These are phyloP conservation scores for Ascochyta lentis DNA, from an alignment of 2,329 filamentous ascomycete genomes.

Conservation along the genomic window DNA sequence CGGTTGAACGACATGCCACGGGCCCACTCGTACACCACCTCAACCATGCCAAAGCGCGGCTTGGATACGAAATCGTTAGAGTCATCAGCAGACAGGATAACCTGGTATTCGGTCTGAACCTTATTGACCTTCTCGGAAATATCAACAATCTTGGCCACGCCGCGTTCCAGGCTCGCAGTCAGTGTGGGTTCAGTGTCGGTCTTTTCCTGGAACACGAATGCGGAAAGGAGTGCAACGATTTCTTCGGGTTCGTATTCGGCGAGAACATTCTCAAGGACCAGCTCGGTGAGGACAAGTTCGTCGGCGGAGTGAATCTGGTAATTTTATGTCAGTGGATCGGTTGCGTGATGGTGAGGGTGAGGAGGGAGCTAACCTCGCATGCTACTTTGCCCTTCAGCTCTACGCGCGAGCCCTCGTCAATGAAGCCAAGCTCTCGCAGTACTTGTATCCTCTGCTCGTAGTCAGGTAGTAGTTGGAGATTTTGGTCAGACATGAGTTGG, in stretches of 20 bases:
- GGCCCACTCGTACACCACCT: conserved; percentile 99
- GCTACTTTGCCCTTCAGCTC: conserved; percentile 98
- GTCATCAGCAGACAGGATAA: conserved; percentile 88
- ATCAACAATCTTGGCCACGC: conserved; percentile 82
- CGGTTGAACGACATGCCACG: conserved; percentile 98
- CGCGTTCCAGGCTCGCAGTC: conserved; percentile 80
- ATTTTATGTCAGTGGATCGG: conserved; percentile 2
- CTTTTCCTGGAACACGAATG: conserved; percentile 98
- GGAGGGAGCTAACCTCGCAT: conserved; percentile 68
- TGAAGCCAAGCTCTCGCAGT: conserved; percentile 88
- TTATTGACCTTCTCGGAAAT: conserved; percentile 93
- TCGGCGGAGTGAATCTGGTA: conserved; percentile 86
- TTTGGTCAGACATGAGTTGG: conserved; percentile 92
- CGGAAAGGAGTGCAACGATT: conserved; percentile 90
- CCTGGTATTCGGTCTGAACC: conserved; percentile 87
- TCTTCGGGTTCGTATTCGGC: conserved; percentile 95
- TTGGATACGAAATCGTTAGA: conserved; percentile 88
- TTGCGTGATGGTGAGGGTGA: neutral
- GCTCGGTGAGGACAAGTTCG: conserved; percentile 92
- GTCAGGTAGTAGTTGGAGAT: conserved; percentile 91
- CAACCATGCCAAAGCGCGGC: conserved; percentile 90
- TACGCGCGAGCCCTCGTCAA: conserved; percentile 85
- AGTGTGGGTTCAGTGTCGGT: conserved; percentile 81
- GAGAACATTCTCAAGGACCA: conserved; percentile 95
- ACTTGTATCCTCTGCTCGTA: conserved; percentile 95